Conservation (phyloP, 2,329 filamentous ascomycete genomes). For the Penicillium sp. region DNA sequence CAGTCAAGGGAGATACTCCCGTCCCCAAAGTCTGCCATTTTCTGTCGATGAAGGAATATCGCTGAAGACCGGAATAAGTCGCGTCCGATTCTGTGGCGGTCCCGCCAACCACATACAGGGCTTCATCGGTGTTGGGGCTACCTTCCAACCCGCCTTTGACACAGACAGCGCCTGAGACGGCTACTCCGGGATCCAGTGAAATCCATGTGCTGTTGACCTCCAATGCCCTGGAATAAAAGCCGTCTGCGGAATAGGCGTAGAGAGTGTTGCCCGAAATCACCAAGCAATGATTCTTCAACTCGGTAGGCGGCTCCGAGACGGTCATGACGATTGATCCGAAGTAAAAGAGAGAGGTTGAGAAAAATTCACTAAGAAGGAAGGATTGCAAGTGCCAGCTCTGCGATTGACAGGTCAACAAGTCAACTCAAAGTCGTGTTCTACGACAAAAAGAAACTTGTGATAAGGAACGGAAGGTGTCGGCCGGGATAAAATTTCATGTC, state of each 20-base stretch:
- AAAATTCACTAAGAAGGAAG: constrained; percentile 19
- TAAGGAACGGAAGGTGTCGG: constrained; percentile 24
- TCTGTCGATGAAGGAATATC: constrained; percentile 52
- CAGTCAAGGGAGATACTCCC: constrained; percentile 52
- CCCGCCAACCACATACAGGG: constrained; percentile 78
- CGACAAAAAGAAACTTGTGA: background rate
- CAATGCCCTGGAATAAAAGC: constrained; percentile 69
- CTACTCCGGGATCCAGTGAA: constrained; percentile 56
- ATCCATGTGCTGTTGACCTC: constrained; percentile 67
- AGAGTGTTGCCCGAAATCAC: constrained; percentile 74
- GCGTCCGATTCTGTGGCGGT: constrained; percentile 45
- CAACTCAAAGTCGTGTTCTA: too few species aligned
- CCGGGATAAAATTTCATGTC: constrained; percentile 14
- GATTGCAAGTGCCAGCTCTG: background rate
- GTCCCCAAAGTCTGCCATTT: constrained; percentile 55
- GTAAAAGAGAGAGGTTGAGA: constrained; percentile 21
- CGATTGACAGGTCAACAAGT: too few species aligned
- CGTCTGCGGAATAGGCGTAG: constrained; percentile 71
- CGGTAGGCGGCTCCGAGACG: constrained; percentile 62
- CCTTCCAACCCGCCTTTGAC: constrained; percentile 60
- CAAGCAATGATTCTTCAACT: constrained; percentile 73
- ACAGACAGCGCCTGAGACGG: constrained; percentile 70
- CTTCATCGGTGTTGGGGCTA: constrained; percentile 50
- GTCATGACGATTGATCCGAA: constrained; percentile 52
- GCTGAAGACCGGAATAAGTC: constrained; percentile 67